Evolutionary conservation across 371 early-diverging fungal species (phyloP).

Genomic region (Dentiscutata heterogama): DNA sequence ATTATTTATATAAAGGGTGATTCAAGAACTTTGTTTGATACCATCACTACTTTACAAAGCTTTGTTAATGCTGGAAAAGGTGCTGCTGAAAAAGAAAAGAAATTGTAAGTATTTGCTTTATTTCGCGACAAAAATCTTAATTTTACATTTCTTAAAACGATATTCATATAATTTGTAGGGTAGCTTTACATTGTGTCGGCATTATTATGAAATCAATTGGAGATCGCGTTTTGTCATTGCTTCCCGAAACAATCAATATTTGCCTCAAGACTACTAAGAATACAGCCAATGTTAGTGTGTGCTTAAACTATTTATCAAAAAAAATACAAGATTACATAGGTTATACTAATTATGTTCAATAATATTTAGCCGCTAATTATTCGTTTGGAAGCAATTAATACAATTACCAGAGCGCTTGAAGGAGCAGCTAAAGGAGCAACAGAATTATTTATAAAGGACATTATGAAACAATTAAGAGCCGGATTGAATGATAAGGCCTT

Average conservation of each 20-base stretch:
- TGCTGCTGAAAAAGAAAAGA: conserved; percentile 69
- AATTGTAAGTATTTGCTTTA: conserved; percentile 36
- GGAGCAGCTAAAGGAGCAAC: conserved; percentile 85
- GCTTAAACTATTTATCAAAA: neutral
- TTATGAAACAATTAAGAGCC: conserved; percentile 72
- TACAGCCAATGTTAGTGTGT: conserved; percentile 68
- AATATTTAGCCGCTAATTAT: conserved; percentile 68
- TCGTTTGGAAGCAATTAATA: conserved; percentile 75
- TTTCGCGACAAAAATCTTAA: neutral
- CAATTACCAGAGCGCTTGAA: conserved; percentile 72
- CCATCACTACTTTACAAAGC: conserved; percentile 76
- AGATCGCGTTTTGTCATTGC: conserved; percentile 75
- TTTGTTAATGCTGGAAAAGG: conserved; percentile 74
- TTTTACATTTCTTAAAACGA: conserved; percentile 29
- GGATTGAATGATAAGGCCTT: conserved; percentile 82
- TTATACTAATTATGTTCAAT: neutral
- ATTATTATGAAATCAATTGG: conserved; percentile 75
- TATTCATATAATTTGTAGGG: conserved; percentile 59
- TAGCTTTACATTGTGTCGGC: conserved; percentile 82
- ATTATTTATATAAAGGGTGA: conserved; percentile 79
- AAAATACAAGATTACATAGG: too few species aligned
- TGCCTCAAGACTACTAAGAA: conserved; percentile 74
- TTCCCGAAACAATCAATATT: conserved; percentile 79
- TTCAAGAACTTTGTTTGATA: conserved; percentile 79
- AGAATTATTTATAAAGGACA: conserved; percentile 80